A percentile compares a stretch with the other conserved stretches of the same genome.
These are phyloP conservation scores for Fraxinus anomala DNA, from an alignment of 257 asterid genomes.

Conservation along the genomic window DNA sequence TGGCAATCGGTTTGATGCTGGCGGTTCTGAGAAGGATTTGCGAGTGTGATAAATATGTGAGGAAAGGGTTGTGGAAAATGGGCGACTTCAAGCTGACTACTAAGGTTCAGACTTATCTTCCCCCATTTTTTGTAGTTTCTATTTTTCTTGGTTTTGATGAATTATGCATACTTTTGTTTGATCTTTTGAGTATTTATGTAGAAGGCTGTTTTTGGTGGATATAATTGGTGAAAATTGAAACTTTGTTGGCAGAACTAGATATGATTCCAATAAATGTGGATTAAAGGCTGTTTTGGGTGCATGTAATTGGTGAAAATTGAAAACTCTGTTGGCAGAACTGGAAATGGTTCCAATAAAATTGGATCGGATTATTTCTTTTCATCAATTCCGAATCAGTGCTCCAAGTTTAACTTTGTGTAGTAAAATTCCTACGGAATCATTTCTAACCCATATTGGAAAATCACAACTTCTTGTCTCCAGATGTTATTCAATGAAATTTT, in stretches of 20 bases:
- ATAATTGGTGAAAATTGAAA: not conserved
- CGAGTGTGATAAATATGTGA: slow-evolving; percentile 48
- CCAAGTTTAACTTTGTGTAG: not conserved
- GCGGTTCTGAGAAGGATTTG: slow-evolving; percentile 59
- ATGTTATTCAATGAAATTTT: too few species aligned
- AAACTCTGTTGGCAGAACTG: not conserved
- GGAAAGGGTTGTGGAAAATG: slow-evolving; percentile 52
- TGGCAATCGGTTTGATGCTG: slow-evolving; percentile 54
- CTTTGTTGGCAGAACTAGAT: not conserved
- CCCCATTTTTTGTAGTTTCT: not conserved
- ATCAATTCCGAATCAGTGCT: not conserved
- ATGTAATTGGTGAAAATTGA: not conserved
- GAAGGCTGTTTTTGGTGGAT: not conserved
- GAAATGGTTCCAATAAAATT: not conserved
- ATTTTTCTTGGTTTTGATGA: not conserved
- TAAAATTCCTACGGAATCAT: not conserved
- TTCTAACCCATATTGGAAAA: not conserved
- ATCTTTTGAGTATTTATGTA: not conserved
- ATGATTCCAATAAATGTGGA: not conserved
- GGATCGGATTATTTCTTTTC: not conserved
- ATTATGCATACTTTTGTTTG: not conserved
- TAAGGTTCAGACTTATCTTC: slow-evolving; percentile 41
- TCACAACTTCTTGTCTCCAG: too few species aligned
- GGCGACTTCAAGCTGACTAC: slow-evolving; percentile 44
- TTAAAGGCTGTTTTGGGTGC: not conserved